Evolutionary conservation across 148 eudicot species (phyloP), one percentile per base, ranked within the genome.

Genomic region (Chenopodium formosanum): DNA sequence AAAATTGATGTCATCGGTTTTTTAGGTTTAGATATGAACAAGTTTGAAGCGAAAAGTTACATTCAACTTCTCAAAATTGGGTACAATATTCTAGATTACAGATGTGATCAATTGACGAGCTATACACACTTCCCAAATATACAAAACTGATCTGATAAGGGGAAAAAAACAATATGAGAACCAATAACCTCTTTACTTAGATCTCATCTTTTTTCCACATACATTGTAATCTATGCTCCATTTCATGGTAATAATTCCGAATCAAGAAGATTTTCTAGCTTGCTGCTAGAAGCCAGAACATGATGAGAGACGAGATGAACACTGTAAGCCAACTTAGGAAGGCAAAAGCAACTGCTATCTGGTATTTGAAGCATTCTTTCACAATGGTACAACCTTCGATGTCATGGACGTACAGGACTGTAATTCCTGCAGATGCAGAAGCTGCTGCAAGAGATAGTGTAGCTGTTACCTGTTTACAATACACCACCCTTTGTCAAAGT

Each of bases 271-370:
- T 50, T 72, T 52, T 13, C 84, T 89, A 92, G 80, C 86, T 87
- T n/a, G 94, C 89, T 37, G 97, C 95, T 78, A 88, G 86, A 82
- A 91, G 86, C 94, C 94, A 93, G 84, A 93, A 83, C 97, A 93
- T 91, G 82, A 90, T 88, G 27, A 92, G 84, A 47, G 94, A 88
- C 25, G 97, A 93, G 23, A 84, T 73, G 31, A 85, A 86, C 0
- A 85, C 89, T 2, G 90, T 71, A 12, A 92, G 65, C 95, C 95
- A 93, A 73, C 94, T 87, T 44, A 92, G 74, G 74, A 93, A 93
- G 40, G 95, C 97, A 56, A 93, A 87, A 7, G 83, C 91, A 63
- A 92, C 90, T 14, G 97, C 85, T 5, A 88, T 63, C 81, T 90
- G 89, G 83, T 88, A 93, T 58, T 87, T 91, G 31, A 86, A 80